Evolutionary conservation across 441 rosid species (phyloP), one percentile per base, ranked within the genome.

Genomic region (Gossypium schwendimanii): DNA sequence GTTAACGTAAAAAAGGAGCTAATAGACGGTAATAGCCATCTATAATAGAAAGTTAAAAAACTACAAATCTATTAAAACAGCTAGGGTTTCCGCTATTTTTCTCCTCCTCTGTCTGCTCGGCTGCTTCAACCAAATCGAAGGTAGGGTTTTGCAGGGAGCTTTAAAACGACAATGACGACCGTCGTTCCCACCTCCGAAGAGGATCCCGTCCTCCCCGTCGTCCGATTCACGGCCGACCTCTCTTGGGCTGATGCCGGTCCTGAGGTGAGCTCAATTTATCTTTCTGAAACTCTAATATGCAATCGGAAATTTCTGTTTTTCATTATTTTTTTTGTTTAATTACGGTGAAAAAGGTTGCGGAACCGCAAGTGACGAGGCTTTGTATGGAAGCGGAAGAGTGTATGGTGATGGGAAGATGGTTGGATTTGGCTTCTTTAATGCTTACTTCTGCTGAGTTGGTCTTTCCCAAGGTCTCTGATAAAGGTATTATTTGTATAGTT

Each of bases 241-340:
- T 83, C 99, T 54, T 93, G 99, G 98, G 95, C 93, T 21, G 98
- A 96, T 76, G 98, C 99, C 60, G 97, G 97, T 79, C 92, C 97
- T n/a, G 99, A 92, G 96, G 99, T 92, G 72, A 44, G 26, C 49
- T 54, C 8, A 6, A 8, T n/a, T 11, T 24, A 7, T 49, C 21
- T 11, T 17, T 28, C 24, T 2, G 0, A n/a, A 41, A 65, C 3
- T 53, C 17, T 55, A 39, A 23, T 39, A 20, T 1, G 21, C 15
- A 5, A 7, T 60, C 49, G 5, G 62, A 58, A 1, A 23, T 70
- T 50, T 26, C 6, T 18, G 20, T 28, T 3, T 49, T 61, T 24
- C 39, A 11, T 7, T 62, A 11, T 15, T 66, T 36, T 23, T 47
- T 58, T 24, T 18, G 41, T 24, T 14, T 20, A 14, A 23, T 59